Evolutionary conservation across 306 rosid species (phyloP), one percentile per base, ranked within the genome.

Genomic region (Notholithocarpus densiflorus): DNA sequence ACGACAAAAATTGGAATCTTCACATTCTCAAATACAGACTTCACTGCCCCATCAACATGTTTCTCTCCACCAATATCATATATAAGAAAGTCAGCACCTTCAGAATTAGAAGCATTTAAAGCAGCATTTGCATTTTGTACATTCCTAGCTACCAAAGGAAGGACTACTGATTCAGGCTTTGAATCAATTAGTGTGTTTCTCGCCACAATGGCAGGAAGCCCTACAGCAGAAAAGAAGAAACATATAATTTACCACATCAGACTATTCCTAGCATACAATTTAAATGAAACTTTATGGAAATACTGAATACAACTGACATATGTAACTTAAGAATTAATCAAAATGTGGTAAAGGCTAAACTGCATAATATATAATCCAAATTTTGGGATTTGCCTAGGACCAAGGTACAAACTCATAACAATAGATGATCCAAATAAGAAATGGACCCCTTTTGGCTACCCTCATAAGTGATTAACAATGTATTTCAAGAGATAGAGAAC

Each of bases 21-120:
- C 72, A 91, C 98, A 10, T 81, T 87, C 84, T 87, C 75, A 79
- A 75, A 71, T 26, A 95, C 77, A 54, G 90, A 79, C 56, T 76
- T 78, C 71, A 84, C 73, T 31, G 84, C 89, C 75, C 32, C 53
- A 54, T 71, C 68, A 59, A 73, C 71, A 72, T 15, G 66, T 57
- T 87, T 76, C 84, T 80, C 78, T 69, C 85, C 82, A 17, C 64
- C 80, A 78, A 81, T 78, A 23, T 75, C 85, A 69, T 90, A 92
- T 72, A 92, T 86, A 82, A 95, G 93, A 84, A 90, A 95, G 86
- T 95, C 98, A 72, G 98, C 98, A 73, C 98, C 98, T 86, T 95
- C 98, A 0, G 98, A 89, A 60, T 75, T 86, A 34, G 98, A 90
- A 11, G 98, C 98, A 77, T 74, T 88, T 54, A 89, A 79, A 3